A percentile compares a stretch with the other conserved stretches of the same genome.
These are phyloP conservation scores for Trypanosoma congolense DNA, from an alignment of 208 protist genomes.

Conservation along the genomic window DNA sequence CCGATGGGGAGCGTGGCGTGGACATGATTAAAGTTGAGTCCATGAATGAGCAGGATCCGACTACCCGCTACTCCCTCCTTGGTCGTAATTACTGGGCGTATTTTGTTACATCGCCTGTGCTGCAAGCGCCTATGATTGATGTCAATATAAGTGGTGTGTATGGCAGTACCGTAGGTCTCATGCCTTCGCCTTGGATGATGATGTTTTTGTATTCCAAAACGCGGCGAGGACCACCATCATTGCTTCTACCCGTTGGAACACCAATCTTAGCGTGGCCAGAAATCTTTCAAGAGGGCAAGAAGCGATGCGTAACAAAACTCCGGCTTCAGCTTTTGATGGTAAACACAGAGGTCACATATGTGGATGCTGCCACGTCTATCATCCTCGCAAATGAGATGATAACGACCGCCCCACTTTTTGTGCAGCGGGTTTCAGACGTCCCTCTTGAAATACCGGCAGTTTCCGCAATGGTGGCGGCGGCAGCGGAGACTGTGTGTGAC, in stretches of 20 bases:
- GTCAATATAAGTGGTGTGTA: conserved; percentile 72
- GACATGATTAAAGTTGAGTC: conserved; percentile 87
- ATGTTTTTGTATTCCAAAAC: conserved; percentile 62
- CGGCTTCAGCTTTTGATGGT: conserved; percentile 67
- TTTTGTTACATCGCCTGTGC: conserved; percentile 56
- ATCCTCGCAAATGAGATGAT: conserved; percentile 71
- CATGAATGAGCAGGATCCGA: conserved; percentile 86
- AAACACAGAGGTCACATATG: conserved; percentile 69
- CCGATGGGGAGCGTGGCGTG: conserved; percentile 47
- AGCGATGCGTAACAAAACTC: conserved; percentile 22
- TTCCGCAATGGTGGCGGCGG: background rate
- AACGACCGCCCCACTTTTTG: conserved; percentile 56
- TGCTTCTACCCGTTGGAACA: conserved; percentile 68
- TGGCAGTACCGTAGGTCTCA: conserved; percentile 71
- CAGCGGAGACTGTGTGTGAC: background rate
- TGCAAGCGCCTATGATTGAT: conserved; percentile 63
- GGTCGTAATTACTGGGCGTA: conserved; percentile 87
- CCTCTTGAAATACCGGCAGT: conserved; percentile 25
- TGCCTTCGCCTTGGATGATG: conserved; percentile 80
- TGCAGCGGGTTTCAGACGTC: conserved; percentile 54
- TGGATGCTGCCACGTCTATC: conserved; percentile 52
- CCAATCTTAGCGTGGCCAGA: conserved; percentile 55
- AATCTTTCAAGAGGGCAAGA: conserved; percentile 30
- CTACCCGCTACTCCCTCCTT: conserved; percentile 80
- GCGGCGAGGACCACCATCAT: conserved; percentile 42